Evolutionary conservation across 139 green algal species (phyloP).

Genomic region (Pleodorina starrii): DNA sequence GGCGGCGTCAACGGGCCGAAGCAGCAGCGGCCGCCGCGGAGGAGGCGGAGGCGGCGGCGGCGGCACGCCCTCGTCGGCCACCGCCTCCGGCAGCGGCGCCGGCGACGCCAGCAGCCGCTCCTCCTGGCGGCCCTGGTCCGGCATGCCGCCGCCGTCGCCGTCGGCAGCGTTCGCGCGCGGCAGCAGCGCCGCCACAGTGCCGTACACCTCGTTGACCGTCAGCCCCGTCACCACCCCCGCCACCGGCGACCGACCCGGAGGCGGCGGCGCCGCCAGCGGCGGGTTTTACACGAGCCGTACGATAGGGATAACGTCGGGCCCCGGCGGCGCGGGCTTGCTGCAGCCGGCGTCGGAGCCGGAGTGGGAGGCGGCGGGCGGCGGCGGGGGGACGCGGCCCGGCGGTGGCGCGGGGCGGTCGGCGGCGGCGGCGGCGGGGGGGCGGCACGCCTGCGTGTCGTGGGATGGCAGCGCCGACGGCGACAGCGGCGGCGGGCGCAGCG

Average conservation of each 20-base stretch:
- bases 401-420: not conserved
- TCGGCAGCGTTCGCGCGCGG: too few relatives aligned
- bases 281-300: not conserved
- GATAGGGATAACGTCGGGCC: not conserved
- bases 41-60: not conserved
- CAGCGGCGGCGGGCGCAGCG: not conserved
- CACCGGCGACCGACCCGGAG: too few relatives aligned
- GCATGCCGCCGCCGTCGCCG: not conserved
- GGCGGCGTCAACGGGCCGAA: not conserved
- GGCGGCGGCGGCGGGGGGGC: not conserved
- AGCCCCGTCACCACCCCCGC: not conserved
- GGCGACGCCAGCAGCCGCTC: not conserved
- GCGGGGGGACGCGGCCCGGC: not conserved
- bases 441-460: not conserved
- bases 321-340: not conserved
- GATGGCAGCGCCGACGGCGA: not conserved
- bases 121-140: not conserved
- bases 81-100: not conserved
- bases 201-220: too few relatives aligned
- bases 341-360: not conserved
- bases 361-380: slow-evolving; percentile 4
- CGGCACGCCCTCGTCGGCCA: not conserved
- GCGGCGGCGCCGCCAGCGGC: not conserved
- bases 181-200: too few relatives aligned
- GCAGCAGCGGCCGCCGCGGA: not conserved